These are phyloP conservation scores for button mushroom (Agaricus bisporus) DNA, from an alignment of 768 basidiomycete species.

Conservation along the genomic window DNA sequence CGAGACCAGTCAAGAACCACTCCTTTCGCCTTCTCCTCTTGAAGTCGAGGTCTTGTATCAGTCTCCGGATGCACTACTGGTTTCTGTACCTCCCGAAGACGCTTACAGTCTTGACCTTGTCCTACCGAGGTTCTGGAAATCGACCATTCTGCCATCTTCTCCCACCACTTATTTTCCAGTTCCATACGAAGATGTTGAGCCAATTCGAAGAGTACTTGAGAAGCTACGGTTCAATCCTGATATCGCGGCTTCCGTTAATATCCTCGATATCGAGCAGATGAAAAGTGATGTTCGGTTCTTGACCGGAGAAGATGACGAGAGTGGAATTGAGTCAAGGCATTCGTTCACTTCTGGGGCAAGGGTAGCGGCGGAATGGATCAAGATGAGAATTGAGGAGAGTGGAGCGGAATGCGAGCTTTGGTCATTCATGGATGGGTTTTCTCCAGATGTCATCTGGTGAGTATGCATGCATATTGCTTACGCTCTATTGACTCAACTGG, in stretches of 20 bases:
- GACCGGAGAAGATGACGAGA: slow-evolving; percentile 75
- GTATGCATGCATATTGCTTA: slow-evolving; percentile 10
- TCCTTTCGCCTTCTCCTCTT: slow-evolving; percentile 3
- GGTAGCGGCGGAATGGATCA: slow-evolving; percentile 71
- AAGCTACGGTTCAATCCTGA: slow-evolving; percentile 62
- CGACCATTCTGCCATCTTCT: slow-evolving; percentile 48
- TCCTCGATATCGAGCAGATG: slow-evolving; percentile 63
- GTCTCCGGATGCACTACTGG: slow-evolving; percentile 37
- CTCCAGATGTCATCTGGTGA: slow-evolving; percentile 87
- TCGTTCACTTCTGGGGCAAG: slow-evolving; percentile 67
- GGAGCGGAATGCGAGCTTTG: slow-evolving; percentile 71
- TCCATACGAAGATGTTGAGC: slow-evolving; percentile 43
- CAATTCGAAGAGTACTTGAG: slow-evolving; percentile 51
- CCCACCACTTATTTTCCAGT: slow-evolving; percentile 52
- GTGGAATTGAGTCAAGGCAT: slow-evolving; percentile 74
- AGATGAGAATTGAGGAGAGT: slow-evolving; percentile 60
- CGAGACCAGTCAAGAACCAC: slow-evolving; percentile 11
- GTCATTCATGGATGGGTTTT: slow-evolving; percentile 64
- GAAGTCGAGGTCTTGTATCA: slow-evolving; percentile 34
- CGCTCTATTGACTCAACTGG: neutral
- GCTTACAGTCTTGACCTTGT: slow-evolving; percentile 48
- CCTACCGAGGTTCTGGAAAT: slow-evolving; percentile 72
- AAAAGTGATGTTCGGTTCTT: slow-evolving; percentile 71
- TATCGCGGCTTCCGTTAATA: slow-evolving; percentile 61
- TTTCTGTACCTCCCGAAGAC: slow-evolving; percentile 38